phyloP scores from a whole-genome alignment of 805 yeast genomes.

The Suhomyces xylopsoci region DNA sequence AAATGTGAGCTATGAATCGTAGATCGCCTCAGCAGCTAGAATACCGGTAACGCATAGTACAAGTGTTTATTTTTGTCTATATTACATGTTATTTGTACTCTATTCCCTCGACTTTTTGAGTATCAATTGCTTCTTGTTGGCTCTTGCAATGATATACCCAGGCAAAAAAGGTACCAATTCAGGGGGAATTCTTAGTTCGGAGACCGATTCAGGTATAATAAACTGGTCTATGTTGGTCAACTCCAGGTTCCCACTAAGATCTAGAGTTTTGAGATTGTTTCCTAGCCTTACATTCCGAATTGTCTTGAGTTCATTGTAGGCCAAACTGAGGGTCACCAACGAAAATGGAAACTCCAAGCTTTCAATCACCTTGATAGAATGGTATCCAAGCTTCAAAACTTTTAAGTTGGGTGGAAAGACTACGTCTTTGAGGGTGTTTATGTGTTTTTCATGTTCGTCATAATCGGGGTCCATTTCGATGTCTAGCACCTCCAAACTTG shows the following conservation, averaged over 20 bases:
- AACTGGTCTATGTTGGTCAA: constrained; percentile 36
- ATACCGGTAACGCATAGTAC: background rate
- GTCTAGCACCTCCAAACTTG: constrained; percentile 36
- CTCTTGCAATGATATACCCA: constrained; percentile 35
- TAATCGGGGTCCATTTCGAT: constrained; percentile 40
- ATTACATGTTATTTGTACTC: background rate
- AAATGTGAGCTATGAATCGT: background rate
- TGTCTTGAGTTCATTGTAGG: constrained; percentile 38
- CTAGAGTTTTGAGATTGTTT: constrained; percentile 28
- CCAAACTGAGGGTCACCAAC: constrained; percentile 30
- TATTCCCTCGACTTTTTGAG: constrained; percentile 23
- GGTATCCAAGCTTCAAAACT: constrained; percentile 37
- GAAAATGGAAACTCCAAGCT: constrained; percentile 36
- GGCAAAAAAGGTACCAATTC: constrained; percentile 36
- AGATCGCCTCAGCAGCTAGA: background rate
- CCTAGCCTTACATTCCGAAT: constrained; percentile 38
- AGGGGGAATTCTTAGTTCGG: constrained; percentile 35
- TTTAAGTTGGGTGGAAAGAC: constrained; percentile 34
- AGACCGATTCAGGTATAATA: constrained; percentile 34
- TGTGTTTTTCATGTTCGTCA: constrained; percentile 41
- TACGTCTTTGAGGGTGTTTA: constrained; percentile 42
- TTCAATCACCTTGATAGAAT: constrained; percentile 37
- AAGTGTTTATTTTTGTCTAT: background rate
- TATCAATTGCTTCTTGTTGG: constrained; percentile 31
- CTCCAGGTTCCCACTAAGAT: constrained; percentile 43